A percentile compares a stretch with the other conserved stretches of the same genome.
Conservation (phyloP, 73 alveolate genomes). For the Tetrahymena elliotti region DNA sequence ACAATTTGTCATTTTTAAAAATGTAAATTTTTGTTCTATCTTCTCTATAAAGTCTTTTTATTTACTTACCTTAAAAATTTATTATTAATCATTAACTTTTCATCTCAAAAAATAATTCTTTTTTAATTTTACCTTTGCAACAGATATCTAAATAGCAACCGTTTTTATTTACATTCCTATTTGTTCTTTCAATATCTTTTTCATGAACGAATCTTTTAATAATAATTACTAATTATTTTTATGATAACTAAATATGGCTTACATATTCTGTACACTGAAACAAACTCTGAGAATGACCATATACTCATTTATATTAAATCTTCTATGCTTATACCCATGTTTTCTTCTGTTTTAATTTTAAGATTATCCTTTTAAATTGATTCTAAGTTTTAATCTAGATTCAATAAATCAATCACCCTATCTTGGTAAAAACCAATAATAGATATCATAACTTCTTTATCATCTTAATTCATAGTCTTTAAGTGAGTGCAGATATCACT, state of each 20-base stretch:
- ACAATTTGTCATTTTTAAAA: background rate
- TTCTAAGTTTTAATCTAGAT: background rate
- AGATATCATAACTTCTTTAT: background rate
- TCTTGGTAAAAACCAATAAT: background rate
- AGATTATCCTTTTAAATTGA: background rate
- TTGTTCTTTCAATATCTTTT: background rate
- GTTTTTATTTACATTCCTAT: background rate
- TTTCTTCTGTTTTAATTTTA: background rate
- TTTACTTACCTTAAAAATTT: background rate
- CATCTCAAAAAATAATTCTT: background rate
- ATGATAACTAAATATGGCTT: background rate
- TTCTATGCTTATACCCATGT: background rate
- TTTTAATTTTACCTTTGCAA: background rate
- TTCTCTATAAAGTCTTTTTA: background rate
- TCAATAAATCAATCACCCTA: background rate
- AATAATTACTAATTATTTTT: background rate
- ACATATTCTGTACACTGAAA: background rate
- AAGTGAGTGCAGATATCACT: background rate
- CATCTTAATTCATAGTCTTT: background rate
- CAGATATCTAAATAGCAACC: background rate
- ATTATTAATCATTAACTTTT: background rate
- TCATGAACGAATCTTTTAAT: background rate
- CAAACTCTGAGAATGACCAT: background rate
- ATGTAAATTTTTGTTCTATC: background rate
- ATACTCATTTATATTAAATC: background rate